Evolutionary conservation across 352 stramenopile species (phyloP).

Genomic region (Paralagenidium karlingii): DNA sequence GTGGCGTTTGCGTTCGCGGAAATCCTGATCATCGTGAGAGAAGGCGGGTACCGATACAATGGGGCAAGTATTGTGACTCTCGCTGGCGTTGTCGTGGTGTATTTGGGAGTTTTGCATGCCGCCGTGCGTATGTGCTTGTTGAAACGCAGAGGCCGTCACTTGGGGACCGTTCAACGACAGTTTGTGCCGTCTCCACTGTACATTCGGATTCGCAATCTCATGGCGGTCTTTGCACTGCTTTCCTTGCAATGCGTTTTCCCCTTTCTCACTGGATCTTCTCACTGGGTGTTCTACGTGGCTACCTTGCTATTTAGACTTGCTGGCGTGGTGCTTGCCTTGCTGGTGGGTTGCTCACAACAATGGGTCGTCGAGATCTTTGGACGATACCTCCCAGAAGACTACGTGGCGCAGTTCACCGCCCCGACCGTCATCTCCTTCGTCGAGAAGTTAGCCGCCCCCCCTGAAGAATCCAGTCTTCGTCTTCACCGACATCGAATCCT

Average conservation of each 20-base stretch:
- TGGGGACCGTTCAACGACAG: conserved; percentile 24
- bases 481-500: conserved; percentile 54
- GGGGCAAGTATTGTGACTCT: too few species aligned
- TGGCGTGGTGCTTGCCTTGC: too few species aligned
- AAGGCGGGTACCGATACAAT: conserved; percentile 19
- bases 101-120: conserved; percentile 25
- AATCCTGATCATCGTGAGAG: too few species aligned
- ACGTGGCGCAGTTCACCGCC: conserved; percentile 9
- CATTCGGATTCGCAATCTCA: conserved; percentile 35
- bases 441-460: conserved; percentile 3
- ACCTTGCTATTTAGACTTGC: too few species aligned
- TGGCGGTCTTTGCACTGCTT: too few species aligned
- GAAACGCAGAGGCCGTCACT: conserved; percentile 28
- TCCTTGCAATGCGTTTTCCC: too few species aligned
- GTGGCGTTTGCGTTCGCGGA: conserved; percentile 18
- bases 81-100: conserved; percentile 29
- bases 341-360: conserved; percentile 29
- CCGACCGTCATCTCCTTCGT: too few species aligned
- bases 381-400: conserved; percentile 26
- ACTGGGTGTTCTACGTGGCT: too few species aligned
- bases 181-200: conserved; percentile 40
- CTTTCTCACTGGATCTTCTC: too few species aligned
- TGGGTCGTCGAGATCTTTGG: conserved; percentile 21
- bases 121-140: conserved; percentile 18
- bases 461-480: conserved; percentile 39